Evolutionary conservation across 192 early-diverging fungal species (phyloP).

Genomic region (Rhizophlyctis rosea): DNA sequence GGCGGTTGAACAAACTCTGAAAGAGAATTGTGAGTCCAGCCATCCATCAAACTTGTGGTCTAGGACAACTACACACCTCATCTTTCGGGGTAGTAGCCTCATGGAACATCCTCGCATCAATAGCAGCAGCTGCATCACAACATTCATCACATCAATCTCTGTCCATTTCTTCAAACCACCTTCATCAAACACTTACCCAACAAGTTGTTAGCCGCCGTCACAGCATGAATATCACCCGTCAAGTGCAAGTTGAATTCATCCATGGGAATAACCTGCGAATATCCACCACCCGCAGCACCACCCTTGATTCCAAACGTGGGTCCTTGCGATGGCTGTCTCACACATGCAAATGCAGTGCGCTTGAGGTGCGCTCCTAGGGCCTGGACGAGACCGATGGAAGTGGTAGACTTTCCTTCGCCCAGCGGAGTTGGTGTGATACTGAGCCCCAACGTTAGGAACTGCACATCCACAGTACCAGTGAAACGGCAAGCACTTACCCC

Average conservation of each 20-base stretch:
- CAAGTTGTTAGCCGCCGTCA: slow-evolving; percentile 96
- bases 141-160: neutral
- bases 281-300: slow-evolving; percentile 95
- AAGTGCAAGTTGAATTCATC: slow-evolving; percentile 98
- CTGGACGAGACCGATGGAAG: slow-evolving; percentile 90
- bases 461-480: neutral
- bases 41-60: neutral
- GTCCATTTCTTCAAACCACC: no score
- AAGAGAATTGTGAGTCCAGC: neutral
- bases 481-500: slow-evolving; percentile 44
- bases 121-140: slow-evolving; percentile 73
- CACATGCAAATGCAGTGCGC: slow-evolving; percentile 88
- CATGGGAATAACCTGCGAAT: slow-evolving; percentile 99
- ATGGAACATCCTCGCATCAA: slow-evolving; percentile 97
- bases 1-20: slow-evolving; percentile 79
- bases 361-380: slow-evolving; percentile 92
- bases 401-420: slow-evolving; percentile 98
- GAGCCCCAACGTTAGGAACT: neutral
- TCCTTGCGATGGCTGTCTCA: slow-evolving; percentile 98
- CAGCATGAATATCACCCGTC: slow-evolving; percentile 98
- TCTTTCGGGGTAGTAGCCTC: slow-evolving; percentile 77
- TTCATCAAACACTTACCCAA: slow-evolving; percentile 52
- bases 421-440: slow-evolving; percentile 97
- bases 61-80: slow-evolving; percentile 18
- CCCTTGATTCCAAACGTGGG: slow-evolving; percentile 99